Percentiles rank a stretch among this genome's conserved stretches.
Conservation (phyloP, 1,284 basidiomycete genomes). For the Pascua sp. region DNA sequence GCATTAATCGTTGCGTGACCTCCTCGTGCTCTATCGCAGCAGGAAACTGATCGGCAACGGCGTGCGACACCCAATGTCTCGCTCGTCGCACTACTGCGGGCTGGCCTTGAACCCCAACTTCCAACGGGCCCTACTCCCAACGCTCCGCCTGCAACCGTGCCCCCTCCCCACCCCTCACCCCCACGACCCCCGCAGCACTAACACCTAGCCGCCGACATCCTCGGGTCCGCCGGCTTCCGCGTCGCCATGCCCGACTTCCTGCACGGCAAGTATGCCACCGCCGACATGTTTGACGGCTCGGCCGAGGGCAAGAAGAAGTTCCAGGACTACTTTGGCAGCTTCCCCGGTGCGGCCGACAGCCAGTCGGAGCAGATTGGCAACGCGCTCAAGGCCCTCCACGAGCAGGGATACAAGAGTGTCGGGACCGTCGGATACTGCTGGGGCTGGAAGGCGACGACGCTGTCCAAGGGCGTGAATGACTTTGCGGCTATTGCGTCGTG, state of each 20-base stretch:
- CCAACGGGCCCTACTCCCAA: too few species aligned
- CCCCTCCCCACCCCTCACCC: too few species aligned
- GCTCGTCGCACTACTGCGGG: too few species aligned
- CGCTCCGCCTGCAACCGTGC: too few species aligned
- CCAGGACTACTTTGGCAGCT: constrained; percentile 34
- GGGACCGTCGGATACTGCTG: constrained; percentile 51
- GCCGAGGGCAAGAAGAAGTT: constrained; percentile 26
- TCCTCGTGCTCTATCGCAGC: too few species aligned
- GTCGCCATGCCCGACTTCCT: constrained; percentile 54
- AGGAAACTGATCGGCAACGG: too few species aligned
- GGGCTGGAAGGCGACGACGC: constrained; percentile 41
- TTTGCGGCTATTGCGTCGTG: constrained; percentile 35
- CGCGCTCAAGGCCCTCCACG: constrained; percentile 40
- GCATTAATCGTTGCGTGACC: too few species aligned
- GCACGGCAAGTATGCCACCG: constrained; percentile 43
- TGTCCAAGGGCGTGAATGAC: constrained; percentile 20
- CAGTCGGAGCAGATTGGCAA: constrained; percentile 37
- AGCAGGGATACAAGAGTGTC: constrained; percentile 34
- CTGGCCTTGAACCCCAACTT: too few species aligned
- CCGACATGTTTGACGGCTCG: constrained; percentile 36
- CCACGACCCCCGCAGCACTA: too few species aligned
- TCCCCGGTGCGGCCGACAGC: constrained; percentile 35
- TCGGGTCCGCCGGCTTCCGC: constrained; percentile 45
- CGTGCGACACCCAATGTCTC: too few species aligned
- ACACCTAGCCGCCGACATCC: constrained; percentile 46